Evolutionary conservation across 1,139 yeast genomes (phyloP), one percentile per base, ranked within the genome.

Genomic region (Arxiozyma telluris): DNA sequence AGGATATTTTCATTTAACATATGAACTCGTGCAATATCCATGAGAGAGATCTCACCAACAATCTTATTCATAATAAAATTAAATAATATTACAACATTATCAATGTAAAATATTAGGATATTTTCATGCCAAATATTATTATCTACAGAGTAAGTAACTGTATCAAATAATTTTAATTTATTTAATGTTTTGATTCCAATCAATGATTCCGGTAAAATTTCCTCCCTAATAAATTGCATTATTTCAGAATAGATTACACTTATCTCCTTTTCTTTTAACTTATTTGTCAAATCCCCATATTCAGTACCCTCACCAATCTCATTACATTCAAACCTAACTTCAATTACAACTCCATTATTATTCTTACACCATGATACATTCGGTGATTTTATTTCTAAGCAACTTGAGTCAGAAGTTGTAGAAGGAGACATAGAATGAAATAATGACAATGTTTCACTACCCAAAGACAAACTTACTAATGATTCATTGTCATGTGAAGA

Each of bases 101-200:
- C 52, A 45, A 63, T 64, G 23, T 55, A 53, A 42, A 57, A 57
- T 2, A 57, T 51, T 3, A 55, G 49, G 5, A 57, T 57, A n/a
- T 54, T 49, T 18, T 50, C 45, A 47, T 53, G 52, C 69, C 70
- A 65, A 20, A 54, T 53, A 27, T 64, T 66, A 22, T 64, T 67
- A 50, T 66, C 65, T 3, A 59, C 55, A 3, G 69, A 65, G 51
- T 58, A 64, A 21, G 52, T 52, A 12, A 60, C 50, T 15, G 41
- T 41, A 44, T 59, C 62, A 52, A 56, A 57, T 50, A 58, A 43
- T 15, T 47, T 42, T 41, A 59, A 44, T 12, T 54, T 43, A 7
- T 54, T 53, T 20, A 25, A 21, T 6, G 47, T 45, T 9, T 42
- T 49, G 9, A 30, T 41, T 3, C 27, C n/a, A n/a, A 46, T 38